These are phyloP conservation scores for Aspergillus heteromorphus DNA, from an alignment of 495 filamentous ascomycete genomes.

Conservation along the genomic window DNA sequence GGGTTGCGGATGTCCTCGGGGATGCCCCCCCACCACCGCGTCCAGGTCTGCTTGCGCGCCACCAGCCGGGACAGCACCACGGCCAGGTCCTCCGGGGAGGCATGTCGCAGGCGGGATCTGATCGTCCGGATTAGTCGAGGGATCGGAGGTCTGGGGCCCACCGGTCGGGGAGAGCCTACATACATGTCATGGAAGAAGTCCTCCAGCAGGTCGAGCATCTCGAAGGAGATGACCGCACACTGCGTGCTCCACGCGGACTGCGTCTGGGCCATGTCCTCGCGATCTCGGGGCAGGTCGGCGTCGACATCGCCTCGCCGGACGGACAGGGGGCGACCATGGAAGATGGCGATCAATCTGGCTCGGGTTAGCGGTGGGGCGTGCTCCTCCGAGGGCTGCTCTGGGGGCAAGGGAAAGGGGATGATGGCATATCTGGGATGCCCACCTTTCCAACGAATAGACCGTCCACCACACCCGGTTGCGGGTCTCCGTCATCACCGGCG, in stretches of 20 bases:
- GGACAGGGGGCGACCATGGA: constrained; percentile 35
- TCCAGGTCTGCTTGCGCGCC: constrained; percentile 10
- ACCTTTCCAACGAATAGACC: constrained; percentile 33
- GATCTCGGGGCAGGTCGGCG: constrained; percentile 23
- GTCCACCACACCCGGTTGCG: constrained; percentile 40
- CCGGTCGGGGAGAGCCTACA: too few relatives aligned
- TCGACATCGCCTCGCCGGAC: constrained; percentile 28
- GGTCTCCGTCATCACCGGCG: constrained; percentile 23
- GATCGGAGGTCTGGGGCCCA: too few relatives aligned
- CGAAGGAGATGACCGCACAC: constrained; percentile 14
- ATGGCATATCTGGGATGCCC: neutral
- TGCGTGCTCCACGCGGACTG: constrained; percentile 9
- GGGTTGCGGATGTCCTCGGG: constrained; percentile 8
- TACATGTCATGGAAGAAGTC: constrained; percentile 25
- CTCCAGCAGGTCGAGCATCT: constrained; percentile 22
- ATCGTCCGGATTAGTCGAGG: neutral
- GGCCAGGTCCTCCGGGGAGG: constrained; percentile 9
- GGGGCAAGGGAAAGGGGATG: too few relatives aligned
- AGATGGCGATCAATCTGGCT: constrained; percentile 19
- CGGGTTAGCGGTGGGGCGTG: neutral
- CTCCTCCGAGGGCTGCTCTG: too few relatives aligned
- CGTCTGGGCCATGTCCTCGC: constrained; percentile 1
- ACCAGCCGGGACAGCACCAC: constrained; percentile 12
- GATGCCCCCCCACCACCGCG: constrained; percentile 25
- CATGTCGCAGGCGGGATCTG: constrained; percentile 16